Evolutionary conservation across 306 rosid species (phyloP).

Genomic region (Dicorynia guianensis): DNA sequence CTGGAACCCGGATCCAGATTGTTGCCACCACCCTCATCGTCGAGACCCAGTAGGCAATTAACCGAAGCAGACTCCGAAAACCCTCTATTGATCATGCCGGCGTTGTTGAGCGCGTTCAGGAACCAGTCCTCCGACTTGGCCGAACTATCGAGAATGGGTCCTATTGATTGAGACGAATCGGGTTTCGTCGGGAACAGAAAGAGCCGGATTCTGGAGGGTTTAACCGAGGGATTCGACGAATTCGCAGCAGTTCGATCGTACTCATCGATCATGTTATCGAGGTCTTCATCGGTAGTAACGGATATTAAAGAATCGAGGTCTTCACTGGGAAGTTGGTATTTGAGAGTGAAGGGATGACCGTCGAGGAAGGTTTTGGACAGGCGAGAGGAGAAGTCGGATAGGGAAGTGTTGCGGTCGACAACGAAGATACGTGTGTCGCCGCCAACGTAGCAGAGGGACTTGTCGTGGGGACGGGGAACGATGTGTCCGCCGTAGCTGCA

Average conservation of each 20-base stretch:
- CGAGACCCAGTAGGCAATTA: slow-evolving; percentile 77
- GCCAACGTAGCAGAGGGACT: slow-evolving; percentile 92
- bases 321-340: slow-evolving; percentile 92
- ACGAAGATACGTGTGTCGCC: slow-evolving; percentile 93
- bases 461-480: slow-evolving; percentile 95
- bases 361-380: slow-evolving; percentile 77
- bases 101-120: slow-evolving; percentile 69
- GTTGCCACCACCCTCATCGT: slow-evolving; percentile 60
- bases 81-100: slow-evolving; percentile 72
- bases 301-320: slow-evolving; percentile 94
- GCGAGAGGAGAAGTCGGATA: slow-evolving; percentile 72
- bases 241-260: slow-evolving; percentile 74
- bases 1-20: slow-evolving; percentile 59
- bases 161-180: slow-evolving; percentile 84
- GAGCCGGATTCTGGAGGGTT: slow-evolving; percentile 80
- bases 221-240: slow-evolving; percentile 51
- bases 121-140: slow-evolving; percentile 88
- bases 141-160: slow-evolving; percentile 72
- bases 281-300: slow-evolving; percentile 89
- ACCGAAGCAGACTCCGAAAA: slow-evolving; percentile 87
- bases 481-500: slow-evolving; percentile 98
- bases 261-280: slow-evolving; percentile 97
- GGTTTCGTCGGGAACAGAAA: slow-evolving; percentile 78
- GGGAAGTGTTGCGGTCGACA: slow-evolving; percentile 72
- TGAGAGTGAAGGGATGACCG: slow-evolving; percentile 70